A percentile compares a stretch with the other conserved stretches of the same genome.
phyloP scores from a whole-genome alignment of 192 early-diverging fungal genomes.

The Powellomyces hirtus region DNA sequence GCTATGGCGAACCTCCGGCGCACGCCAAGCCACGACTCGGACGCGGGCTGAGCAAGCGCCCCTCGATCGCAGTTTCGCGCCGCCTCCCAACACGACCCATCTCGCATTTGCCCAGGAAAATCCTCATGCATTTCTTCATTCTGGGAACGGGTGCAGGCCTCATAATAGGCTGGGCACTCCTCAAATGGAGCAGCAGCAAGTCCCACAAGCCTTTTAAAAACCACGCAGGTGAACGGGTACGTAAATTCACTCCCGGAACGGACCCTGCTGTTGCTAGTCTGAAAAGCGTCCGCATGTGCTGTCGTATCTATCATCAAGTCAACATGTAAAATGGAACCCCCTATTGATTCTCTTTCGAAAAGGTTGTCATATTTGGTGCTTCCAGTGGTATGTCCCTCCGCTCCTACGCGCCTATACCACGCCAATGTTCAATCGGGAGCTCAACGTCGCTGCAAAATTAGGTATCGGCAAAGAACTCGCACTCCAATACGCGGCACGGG shows the following conservation, averaged over 20 bases:
- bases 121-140: no score
- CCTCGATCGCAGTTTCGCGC: no score
- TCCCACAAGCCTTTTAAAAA: not conserved
- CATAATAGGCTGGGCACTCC: not conserved
- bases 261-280: no score
- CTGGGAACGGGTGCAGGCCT: not conserved
- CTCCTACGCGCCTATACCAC: not conserved
- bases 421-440: not conserved
- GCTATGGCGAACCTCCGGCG: no score
- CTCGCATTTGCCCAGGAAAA: no score
- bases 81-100: no score
- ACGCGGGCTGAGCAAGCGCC: no score
- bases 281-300: no score
- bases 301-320: not conserved
- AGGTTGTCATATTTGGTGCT: conserved; percentile 73
- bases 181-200: not conserved
- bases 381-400: conserved; percentile 53
- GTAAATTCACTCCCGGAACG: no score
- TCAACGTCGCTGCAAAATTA: not conserved
- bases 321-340: no score
- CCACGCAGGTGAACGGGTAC: not conserved
- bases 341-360: not conserved
- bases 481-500: conserved; percentile 56
- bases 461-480: conserved; percentile 67
- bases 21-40: no score